These are phyloP conservation scores for Fusarium albidum DNA, from an alignment of 2,329 filamentous ascomycete species.

Conservation along the genomic window DNA sequence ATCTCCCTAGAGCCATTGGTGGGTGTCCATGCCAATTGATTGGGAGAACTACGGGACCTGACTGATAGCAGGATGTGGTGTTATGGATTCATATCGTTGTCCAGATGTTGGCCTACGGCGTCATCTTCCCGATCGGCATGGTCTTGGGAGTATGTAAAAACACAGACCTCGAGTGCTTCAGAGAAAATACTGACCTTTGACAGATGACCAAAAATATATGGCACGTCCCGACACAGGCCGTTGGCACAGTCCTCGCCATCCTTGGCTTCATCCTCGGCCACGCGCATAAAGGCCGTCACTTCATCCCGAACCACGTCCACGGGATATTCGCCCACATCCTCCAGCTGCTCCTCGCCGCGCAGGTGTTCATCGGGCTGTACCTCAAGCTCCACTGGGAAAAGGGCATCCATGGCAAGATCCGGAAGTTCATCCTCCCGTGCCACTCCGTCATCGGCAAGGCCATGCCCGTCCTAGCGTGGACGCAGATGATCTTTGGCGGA, in stretches of 20 bases:
- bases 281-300: slow-evolving; percentile 87
- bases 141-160: slow-evolving; percentile 78
- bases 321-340: slow-evolving; percentile 80
- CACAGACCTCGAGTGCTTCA: background rate
- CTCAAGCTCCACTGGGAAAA: slow-evolving; percentile 88
- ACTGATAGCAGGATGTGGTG: slow-evolving; percentile 70
- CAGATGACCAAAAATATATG: slow-evolving; percentile 89
- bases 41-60: slow-evolving; percentile 35
- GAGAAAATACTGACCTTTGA: slow-evolving; percentile 3
- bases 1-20: slow-evolving; percentile 79
- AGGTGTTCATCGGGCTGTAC: slow-evolving; percentile 85
- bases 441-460: slow-evolving; percentile 87
- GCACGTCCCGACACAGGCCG: slow-evolving; percentile 89
- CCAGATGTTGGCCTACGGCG: slow-evolving; percentile 86
- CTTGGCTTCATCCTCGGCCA: slow-evolving; percentile 93
- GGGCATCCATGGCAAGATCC: slow-evolving; percentile 81
- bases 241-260: slow-evolving; percentile 78
- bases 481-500: slow-evolving; percentile 94
- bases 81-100: slow-evolving; percentile 95
- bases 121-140: slow-evolving; percentile 95
- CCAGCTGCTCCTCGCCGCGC: slow-evolving; percentile 79
- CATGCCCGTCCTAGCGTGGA: slow-evolving; percentile 87
- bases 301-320: slow-evolving; percentile 79
- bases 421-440: slow-evolving; percentile 72
- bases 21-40: slow-evolving; percentile 43